Percentiles rank a stretch among this genome's conserved stretches.
Evolutionary conservation across 2,329 filamentous ascomycete species (phyloP).

Genomic region (Neocatenulostroma microsporum): DNA sequence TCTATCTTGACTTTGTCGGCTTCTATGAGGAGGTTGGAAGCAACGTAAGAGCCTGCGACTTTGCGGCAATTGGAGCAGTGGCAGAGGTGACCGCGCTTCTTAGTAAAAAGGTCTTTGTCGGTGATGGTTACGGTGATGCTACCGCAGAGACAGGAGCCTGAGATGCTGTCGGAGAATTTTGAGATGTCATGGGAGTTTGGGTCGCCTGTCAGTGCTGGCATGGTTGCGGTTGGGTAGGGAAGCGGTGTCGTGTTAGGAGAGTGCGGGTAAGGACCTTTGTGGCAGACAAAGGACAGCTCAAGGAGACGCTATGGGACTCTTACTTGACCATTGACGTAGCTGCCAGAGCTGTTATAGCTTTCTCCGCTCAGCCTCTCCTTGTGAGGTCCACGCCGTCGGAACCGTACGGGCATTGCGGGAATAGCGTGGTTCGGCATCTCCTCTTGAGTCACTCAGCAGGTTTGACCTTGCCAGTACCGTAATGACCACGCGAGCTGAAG

Average conservation of each 20-base stretch:
- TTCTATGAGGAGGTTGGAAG: slow-evolving; percentile 36
- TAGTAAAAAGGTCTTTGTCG: slow-evolving; percentile 41
- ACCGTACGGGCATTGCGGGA: neutral
- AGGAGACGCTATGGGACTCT: no score
- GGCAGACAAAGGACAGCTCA: neutral
- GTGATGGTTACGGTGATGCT: slow-evolving; percentile 43
- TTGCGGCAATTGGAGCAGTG: slow-evolving; percentile 48
- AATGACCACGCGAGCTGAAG: no score
- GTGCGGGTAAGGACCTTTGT: neutral
- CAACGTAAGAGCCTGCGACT: slow-evolving; percentile 38
- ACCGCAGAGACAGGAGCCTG: slow-evolving; percentile 41
- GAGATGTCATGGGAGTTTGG: slow-evolving; percentile 32
- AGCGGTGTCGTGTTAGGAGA: slow-evolving; percentile 1
- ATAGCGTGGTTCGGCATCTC: neutral
- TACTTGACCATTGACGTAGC: slow-evolving; percentile 2
- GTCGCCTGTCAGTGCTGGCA: slow-evolving; percentile 32
- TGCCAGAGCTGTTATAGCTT: neutral
- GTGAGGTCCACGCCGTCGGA: neutral
- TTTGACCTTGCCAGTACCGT: no score
- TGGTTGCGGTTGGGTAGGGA: slow-evolving; percentile 6
- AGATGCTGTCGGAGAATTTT: slow-evolving; percentile 29
- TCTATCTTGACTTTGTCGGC: slow-evolving; percentile 40
- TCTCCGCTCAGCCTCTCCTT: slow-evolving; percentile 3
- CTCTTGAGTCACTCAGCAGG: no score
- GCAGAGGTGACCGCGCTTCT: slow-evolving; percentile 41